Evolutionary conservation across 495 filamentous ascomycete genomes (phyloP), one percentile per base, ranked within the genome.

Genomic region (Neurospora terricola): DNA sequence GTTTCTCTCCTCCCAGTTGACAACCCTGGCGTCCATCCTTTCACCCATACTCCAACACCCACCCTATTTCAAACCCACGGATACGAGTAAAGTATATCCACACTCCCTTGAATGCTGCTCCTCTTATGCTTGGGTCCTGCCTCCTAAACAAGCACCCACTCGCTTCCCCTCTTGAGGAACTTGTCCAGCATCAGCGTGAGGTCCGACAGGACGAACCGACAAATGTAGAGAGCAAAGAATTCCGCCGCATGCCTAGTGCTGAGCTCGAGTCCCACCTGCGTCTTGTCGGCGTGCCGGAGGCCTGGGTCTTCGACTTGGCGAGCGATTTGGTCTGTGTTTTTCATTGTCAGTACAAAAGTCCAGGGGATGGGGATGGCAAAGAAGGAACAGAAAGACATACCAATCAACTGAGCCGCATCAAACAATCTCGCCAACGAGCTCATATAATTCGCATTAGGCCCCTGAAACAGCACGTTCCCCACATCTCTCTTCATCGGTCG

Each of bases 151-250:
- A 81, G 84, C 68, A 96, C 96, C 95, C 94, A 98, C 83, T 99
- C 95, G 76, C 90, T 96, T 40, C 95, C 93, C 73, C 95, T 88
- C 86, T 98, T 98, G 79, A 99, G 90, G 78, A 95, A 98, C 81
- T 98, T 99, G 81, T 99, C 96, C 78, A 98, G 85, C 84, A 99
- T 87, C 80, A 97, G 78, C 48, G 89, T 86, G 73, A 99, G 83
- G 81, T 99, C 96, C 9, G 91, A 85, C 68, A 98, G 81, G 38
- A 93, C 94, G 79, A 98, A 99, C 18, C 96, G 92, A 81, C 95
- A 98, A 21, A 99, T 86, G 79, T 94, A 98, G 82, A 99, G 97
- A 38, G 91, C 94, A 80, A 99, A 99, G 83, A 99, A 99, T 78
- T 98, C 96, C 38, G 96, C 93, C 11, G 96, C 96, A 82, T 98